Evolutionary conservation across 441 rosid genomes (phyloP).

Genomic region (Eruca vesicaria): DNA sequence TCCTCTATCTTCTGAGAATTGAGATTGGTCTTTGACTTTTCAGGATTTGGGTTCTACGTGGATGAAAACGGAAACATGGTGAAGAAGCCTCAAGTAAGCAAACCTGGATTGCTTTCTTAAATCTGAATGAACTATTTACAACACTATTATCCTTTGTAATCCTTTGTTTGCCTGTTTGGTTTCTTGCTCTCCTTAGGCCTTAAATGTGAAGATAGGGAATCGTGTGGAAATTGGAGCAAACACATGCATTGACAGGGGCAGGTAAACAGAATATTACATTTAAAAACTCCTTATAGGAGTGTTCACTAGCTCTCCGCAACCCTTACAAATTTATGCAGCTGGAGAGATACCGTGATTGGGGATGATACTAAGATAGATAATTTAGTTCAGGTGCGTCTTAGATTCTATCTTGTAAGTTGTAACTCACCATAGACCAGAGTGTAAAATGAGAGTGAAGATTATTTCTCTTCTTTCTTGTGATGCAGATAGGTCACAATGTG

Average conservation of each 20-base stretch:
- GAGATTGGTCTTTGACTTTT: not conserved
- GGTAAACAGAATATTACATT: slow-evolving; percentile 34
- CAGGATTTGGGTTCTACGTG: slow-evolving; percentile 81
- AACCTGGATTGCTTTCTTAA: slow-evolving; percentile 10
- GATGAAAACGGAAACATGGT: slow-evolving; percentile 62
- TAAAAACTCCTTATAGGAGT: not conserved
- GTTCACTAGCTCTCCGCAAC: not conserved
- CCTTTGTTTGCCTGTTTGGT: not conserved
- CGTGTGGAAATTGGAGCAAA: slow-evolving; percentile 82
- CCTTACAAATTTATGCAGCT: slow-evolving; percentile 46
- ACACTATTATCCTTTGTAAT: not conserved
- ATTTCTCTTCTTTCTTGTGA: not conserved
- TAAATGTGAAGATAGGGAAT: slow-evolving; percentile 59
- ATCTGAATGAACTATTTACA: not conserved
- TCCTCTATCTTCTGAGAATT: not conserved
- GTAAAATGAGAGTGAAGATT: slow-evolving; percentile 10
- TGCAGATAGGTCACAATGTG: slow-evolving; percentile 82
- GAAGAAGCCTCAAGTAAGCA: slow-evolving; percentile 75
- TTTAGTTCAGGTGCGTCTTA: slow-evolving; percentile 64
- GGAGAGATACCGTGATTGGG: slow-evolving; percentile 78
- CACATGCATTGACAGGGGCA: slow-evolving; percentile 79
- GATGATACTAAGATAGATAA: slow-evolving; percentile 79
- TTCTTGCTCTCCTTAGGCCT: slow-evolving; percentile 37
- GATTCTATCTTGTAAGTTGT: slow-evolving; percentile 1
- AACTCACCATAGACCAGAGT: not conserved